Percentiles rank a stretch among this genome's conserved stretches.
phyloP scores from a whole-genome alignment of 371 early-diverging fungal genomes.

The Lichtheimia ornata region DNA sequence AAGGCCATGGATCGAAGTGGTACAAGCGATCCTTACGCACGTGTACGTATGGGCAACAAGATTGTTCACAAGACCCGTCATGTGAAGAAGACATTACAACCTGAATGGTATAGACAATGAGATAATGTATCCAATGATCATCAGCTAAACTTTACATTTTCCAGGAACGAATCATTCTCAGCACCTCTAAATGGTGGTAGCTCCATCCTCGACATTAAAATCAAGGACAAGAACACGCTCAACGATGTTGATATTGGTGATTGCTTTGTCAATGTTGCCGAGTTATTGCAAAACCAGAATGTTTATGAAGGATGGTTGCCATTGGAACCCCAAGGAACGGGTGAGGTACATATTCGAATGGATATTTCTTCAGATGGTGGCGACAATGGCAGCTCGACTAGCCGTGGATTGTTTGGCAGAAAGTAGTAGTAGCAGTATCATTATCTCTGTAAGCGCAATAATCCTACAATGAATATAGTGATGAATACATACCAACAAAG shows the following conservation, averaged over 20 bases:
- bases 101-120: conserved; percentile 50
- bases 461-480: too few relatives aligned
- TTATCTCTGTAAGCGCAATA: too few relatives aligned
- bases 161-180: conserved; percentile 30
- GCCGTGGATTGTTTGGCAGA: conserved; percentile 3
- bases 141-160: neutral
- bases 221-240: conserved; percentile 74
- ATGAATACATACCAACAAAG: too few relatives aligned
- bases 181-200: conserved; percentile 32
- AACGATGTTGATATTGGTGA: conserved; percentile 73
- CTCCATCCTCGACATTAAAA: conserved; percentile 52
- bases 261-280: conserved; percentile 51
- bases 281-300: conserved; percentile 38
- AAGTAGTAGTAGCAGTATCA: neutral
- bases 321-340: conserved; percentile 40
- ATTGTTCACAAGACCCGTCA: conserved; percentile 74
- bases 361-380: conserved; percentile 10
- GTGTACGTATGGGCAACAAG: conserved; percentile 61
- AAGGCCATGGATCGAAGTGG: conserved; percentile 63
- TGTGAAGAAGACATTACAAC: conserved; percentile 76
- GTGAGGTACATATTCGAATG: conserved; percentile 44
- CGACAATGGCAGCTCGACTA: neutral
- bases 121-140: too few relatives aligned
- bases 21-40: conserved; percentile 65
- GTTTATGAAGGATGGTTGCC: conserved; percentile 51